Base-by-base conservation (phyloP, 2,329 filamentous ascomycete species). In the Pseudophaeomoniella oleicola region DNA sequence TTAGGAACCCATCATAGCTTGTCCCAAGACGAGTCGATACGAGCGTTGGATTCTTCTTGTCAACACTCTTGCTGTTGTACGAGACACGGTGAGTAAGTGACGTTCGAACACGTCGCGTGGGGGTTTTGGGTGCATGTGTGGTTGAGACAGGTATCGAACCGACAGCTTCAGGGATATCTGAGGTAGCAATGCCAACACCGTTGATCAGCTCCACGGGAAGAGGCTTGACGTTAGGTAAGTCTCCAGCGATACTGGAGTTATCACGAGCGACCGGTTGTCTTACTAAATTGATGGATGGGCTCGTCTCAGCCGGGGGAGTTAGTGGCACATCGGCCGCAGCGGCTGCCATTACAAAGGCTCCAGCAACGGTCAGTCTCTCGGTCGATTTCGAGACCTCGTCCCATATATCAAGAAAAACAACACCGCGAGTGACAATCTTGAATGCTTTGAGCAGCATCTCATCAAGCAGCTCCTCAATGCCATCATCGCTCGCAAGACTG, bases 371-470 rank as follows among this genome's bases (percentile, higher is more conserved):
- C 16, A 38, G 19, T 5, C 17, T 17, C 54, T 50, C 54, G 52
- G 37, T 54, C 58, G 46, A 64, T 50, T 13, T 61, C 60, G 51
- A 64, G 63, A 35, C 64, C 59, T 43, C 81, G 27, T 82, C 78
- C 62, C 90, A 78, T 2, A 88, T 70, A 47, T 98, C 90, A 30
- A 94, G 69, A 51, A 98, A 96, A 32, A 80, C 72, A 16, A 94
- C 85, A 11, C 83, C 86, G 49, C 88, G 78, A 34, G 79, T 88
- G n/a, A 94, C 82, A 36, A 96, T 86, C 52, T 82, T 86, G 64
- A 94, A 96, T 0, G 87, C 87, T 56, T 87, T 90, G 37, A 93
- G 63, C 16, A 96, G 81, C 73, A 96, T 85, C 54, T 94, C 83
- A 51, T 96, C 88, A 39, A 94, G 73, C 39, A 88, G 73, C 47